Evolutionary conservation across 192 early-diverging fungal genomes (phyloP).

Genomic region (Coemansia sp.): DNA sequence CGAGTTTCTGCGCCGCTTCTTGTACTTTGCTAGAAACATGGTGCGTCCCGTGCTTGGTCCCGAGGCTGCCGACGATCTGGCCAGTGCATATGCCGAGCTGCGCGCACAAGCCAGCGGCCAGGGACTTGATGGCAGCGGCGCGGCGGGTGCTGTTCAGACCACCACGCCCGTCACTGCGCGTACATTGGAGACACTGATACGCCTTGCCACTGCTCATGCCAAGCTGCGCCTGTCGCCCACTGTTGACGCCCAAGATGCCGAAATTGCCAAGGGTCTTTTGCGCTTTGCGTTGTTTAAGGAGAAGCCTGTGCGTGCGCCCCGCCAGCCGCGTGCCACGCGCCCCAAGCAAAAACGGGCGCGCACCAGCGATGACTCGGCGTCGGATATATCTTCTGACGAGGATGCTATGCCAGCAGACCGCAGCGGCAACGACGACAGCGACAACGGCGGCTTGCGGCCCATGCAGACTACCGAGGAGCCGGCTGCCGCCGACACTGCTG

Average conservation of each 20-base stretch:
- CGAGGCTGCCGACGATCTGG: conserved; percentile 81
- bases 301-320: conserved; percentile 39
- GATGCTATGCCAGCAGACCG: background rate
- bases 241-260: conserved; percentile 84
- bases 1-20: conserved; percentile 89
- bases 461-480: background rate
- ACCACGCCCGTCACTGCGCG: conserved; percentile 97
- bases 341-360: conserved; percentile 47
- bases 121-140: conserved; percentile 21
- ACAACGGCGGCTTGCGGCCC: conserved; percentile 2
- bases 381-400: conserved; percentile 17
- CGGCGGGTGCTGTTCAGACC: conserved; percentile 69
- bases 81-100: conserved; percentile 76
- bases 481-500: background rate
- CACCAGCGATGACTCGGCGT: conserved; percentile 43
- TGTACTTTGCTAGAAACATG: conserved; percentile 88
- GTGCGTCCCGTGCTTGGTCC: conserved; percentile 77
- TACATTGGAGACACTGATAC: conserved; percentile 96
- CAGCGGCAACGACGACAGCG: background rate
- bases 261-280: conserved; percentile 74
- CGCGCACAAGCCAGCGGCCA: conserved; percentile 66
- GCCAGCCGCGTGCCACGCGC: conserved; percentile 26
- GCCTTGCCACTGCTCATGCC: conserved; percentile 93
- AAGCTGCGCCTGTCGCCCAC: conserved; percentile 78
- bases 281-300: conserved; percentile 92